Evolutionary conservation across 2,329 filamentous ascomycete genomes (phyloP), one percentile per base, ranked within the genome.

Genomic region (Venturia asperata): DNA sequence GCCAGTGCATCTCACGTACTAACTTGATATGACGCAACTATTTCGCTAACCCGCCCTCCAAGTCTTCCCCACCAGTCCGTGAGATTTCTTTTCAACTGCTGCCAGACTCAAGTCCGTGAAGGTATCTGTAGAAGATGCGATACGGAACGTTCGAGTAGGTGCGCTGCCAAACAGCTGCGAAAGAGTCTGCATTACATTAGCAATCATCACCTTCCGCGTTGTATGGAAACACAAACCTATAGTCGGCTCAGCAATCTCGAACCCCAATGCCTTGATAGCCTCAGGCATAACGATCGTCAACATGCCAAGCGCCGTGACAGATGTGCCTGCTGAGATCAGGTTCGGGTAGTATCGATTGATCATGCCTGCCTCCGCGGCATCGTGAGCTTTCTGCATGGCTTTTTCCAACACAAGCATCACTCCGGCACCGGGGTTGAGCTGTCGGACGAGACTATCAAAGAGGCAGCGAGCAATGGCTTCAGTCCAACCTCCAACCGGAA

Each of bases 111-210:
- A 56, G 27, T 37, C 13, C 30, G 17, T 56, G 52, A 4, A 56
- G 52, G 13, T 37, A 56, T 19, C 15, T n/a, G 24, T 37, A 56
- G 52, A 56, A 56, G 27, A 37, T 7, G 24, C 52, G 27, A 21
- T 56, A 56, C 13, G 52, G 52, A 37, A 56, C 37, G 15, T 56
- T 56, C 2, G 52, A 56, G 30, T 56, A 56, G 7, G 52, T 56
- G 4, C 13, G 17, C 30, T 56, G 52, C 52, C 52, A 56, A n/a
- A 56, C 17, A 2, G 13, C 17, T 5, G 52, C 52, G 27, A 56
- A 56, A 30, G 52, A 56, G 17, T 37, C 52, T 56, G 52, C 30
- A 37, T 6, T 56, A 6, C 10, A 56, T 56, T 56, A 56, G 52
- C 30, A 37, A 37, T 37, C 5, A 5, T 6, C 11, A 17, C 52